A percentile compares a stretch with the other conserved stretches of the same genome.
phyloP scores from a whole-genome alignment of 106 monocot species.

The Dioscorea dumetorum region DNA sequence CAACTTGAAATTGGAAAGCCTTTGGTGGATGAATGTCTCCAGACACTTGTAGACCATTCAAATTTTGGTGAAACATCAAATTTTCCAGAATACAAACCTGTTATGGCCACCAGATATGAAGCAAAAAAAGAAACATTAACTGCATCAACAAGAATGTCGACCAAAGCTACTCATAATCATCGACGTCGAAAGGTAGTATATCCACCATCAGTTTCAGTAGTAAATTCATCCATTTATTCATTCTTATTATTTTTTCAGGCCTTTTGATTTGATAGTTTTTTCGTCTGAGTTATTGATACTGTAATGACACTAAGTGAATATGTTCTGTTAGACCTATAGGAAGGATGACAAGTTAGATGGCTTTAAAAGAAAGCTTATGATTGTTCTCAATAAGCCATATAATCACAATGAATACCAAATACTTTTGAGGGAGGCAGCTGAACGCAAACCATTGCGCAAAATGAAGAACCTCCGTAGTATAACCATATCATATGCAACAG shows the following conservation, averaged over 20 bases:
- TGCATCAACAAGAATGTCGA: background rate
- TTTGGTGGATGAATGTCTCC: constrained; percentile 24
- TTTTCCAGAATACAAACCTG: constrained; percentile 39
- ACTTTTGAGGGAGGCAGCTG: constrained; percentile 33
- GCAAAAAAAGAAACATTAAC: background rate
- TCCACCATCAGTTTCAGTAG: background rate
- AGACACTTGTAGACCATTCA: constrained; percentile 31
- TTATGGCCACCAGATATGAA: constrained; percentile 35
- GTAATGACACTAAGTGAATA: background rate
- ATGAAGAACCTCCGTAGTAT: constrained; percentile 37
- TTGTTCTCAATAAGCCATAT: constrained; percentile 37
- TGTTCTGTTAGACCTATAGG: constrained; percentile 24
- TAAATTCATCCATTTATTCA: background rate
- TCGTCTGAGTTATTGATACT: background rate
- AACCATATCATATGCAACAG: constrained; percentile 43
- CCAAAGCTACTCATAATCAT: background rate
- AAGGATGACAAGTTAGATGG: constrained; percentile 5
- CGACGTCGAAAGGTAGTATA: background rate
- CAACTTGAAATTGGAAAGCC: background rate
- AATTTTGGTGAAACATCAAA: constrained; percentile 28
- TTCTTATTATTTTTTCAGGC: background rate
- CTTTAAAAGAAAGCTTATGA: constrained; percentile 29
- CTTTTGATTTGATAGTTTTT: background rate
- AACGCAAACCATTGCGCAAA: constrained; percentile 30
- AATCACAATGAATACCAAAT: constrained; percentile 44